Evolutionary conservation across 2,329 filamentous ascomycete genomes (phyloP), one percentile per base, ranked within the genome.

Genomic region (Fusarium sp.): DNA sequence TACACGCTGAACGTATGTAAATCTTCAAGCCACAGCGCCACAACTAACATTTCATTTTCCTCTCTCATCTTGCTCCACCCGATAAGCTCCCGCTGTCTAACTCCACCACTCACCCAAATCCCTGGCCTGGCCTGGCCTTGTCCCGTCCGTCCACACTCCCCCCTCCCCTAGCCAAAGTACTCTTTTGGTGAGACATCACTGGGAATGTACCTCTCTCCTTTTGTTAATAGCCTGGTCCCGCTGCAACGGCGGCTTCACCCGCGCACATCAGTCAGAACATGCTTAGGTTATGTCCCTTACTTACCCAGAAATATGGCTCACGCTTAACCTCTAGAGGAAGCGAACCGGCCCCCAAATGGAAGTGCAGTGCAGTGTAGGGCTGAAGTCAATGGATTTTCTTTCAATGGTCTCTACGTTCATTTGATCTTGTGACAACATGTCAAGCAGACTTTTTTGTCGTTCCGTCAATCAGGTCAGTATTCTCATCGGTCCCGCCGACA

Each of bases 321-420:
- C 74, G 74, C 74, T 76, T 76, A 72, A 49, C 74, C 74, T 76
- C 74, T 76, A 76, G 74, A 75, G 73, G 74, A 65, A 76, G 69
- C 51, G 63, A 76, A 59, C 58, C 42, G 56, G 63, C 63, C 63
- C 67, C 66, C 62, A 54, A 66, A 46, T 55, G 51, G 55, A 61
- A 58, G 51, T 68, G 57, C 73, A 76, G 69, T 45, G 55, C 55
- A 61, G 46, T 63, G 60, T 76, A 76, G 72, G 73, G 73, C 73
- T 76, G 73, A 75, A 58, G 42, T 27, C 18, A 19, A 44, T 38
- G 46, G n/a, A 46, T 62, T 60, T 66, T 56, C 33, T 51, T 62
- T 45, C 42, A 38, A 54, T 16, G 56, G 61, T 27, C 42, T 39
- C 48, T 72, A 66, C 69, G n/a, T 73, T 54, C 70, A 60, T 69